phyloP scores from a whole-genome alignment of 2,329 filamentous ascomycete genomes.

The Fusarium brachygibbosum region DNA sequence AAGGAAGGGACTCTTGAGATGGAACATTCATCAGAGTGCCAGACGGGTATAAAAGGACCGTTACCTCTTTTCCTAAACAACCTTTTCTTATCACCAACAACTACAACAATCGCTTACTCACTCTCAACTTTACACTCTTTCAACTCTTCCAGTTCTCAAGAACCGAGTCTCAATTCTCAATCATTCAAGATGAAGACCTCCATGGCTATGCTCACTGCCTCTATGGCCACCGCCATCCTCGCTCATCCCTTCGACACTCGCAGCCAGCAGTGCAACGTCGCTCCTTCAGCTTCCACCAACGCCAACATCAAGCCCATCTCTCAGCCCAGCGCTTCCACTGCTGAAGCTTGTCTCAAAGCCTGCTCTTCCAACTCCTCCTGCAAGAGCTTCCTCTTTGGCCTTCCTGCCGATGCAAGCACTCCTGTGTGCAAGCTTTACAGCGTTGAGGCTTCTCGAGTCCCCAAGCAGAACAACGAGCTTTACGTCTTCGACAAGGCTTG shows the following conservation, averaged over 20 bases:
- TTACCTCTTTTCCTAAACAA: background rate
- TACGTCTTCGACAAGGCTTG: conserved; percentile 21
- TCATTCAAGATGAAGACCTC: conserved; percentile 34
- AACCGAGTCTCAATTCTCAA: background rate
- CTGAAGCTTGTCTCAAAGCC: conserved; percentile 10
- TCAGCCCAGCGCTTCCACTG: background rate
- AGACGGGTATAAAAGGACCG: conserved; percentile 1
- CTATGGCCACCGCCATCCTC: conserved; percentile 27
- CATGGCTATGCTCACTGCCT: conserved; percentile 29
- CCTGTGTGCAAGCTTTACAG: conserved; percentile 14
- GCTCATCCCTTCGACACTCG: conserved; percentile 23
- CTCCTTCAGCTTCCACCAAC: conserved; percentile 10
- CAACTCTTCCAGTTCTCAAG: background rate
- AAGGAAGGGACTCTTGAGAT: background rate
- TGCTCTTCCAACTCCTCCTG: conserved; percentile 10
- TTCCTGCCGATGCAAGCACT: background rate
- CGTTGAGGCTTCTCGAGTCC: conserved; percentile 2
- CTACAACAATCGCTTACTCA: background rate
- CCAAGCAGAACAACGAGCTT: conserved; percentile 9
- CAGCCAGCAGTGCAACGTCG: conserved; percentile 35
- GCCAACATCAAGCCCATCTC: conserved; percentile 16
- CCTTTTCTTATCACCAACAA: conserved; percentile 1
- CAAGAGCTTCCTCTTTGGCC: conserved; percentile 24
- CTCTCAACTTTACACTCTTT: conserved; percentile 2
- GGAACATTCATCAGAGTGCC: background rate